Conservation (phyloP, 805 yeast genomes). For the Metschnikowia gelsemii region DNA sequence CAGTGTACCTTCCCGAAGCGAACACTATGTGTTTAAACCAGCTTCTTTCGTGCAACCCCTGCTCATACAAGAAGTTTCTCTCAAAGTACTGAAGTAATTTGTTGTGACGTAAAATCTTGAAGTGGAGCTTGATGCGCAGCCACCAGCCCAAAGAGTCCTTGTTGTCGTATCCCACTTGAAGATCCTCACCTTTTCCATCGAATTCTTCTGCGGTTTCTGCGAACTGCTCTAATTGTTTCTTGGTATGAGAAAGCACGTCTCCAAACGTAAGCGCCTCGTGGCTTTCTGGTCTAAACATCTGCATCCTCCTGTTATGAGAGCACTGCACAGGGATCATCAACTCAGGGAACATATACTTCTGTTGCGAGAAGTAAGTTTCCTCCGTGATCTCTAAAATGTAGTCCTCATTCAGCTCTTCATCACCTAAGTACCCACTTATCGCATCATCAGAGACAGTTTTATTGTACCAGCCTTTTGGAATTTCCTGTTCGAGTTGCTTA, state of each 20-base stretch:
- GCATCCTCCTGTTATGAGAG: constrained; percentile 12
- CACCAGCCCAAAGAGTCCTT: constrained; percentile 35
- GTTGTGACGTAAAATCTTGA: constrained; percentile 35
- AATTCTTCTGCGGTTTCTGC: constrained; percentile 24
- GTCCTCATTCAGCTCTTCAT: constrained; percentile 13
- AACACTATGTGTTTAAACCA: constrained; percentile 67
- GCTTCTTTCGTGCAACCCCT: constrained; percentile 48
- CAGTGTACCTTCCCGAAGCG: constrained; percentile 57
- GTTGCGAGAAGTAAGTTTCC: constrained; percentile 6
- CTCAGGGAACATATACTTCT: constrained; percentile 15
- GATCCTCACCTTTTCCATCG: constrained; percentile 28
- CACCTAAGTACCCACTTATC: constrained; percentile 10
- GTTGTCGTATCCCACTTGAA: constrained; percentile 33
- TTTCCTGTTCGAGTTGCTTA: constrained; percentile 24
- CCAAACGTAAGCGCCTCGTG: constrained; percentile 21
- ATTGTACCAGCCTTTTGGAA: constrained; percentile 40
- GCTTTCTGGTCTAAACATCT: constrained; percentile 8
- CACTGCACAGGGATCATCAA: constrained; percentile 15
- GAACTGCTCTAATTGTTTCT: constrained; percentile 25
- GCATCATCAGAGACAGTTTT: constrained; percentile 16
- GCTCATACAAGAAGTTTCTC: constrained; percentile 47
- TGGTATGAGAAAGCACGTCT: constrained; percentile 28
- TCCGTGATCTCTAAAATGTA: constrained; percentile 13
- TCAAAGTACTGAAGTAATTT: constrained; percentile 47
- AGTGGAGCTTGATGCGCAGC: constrained; percentile 34